Evolutionary conservation across 352 stramenopile genomes (phyloP).

Genomic region (Pythium insidiosum): DNA sequence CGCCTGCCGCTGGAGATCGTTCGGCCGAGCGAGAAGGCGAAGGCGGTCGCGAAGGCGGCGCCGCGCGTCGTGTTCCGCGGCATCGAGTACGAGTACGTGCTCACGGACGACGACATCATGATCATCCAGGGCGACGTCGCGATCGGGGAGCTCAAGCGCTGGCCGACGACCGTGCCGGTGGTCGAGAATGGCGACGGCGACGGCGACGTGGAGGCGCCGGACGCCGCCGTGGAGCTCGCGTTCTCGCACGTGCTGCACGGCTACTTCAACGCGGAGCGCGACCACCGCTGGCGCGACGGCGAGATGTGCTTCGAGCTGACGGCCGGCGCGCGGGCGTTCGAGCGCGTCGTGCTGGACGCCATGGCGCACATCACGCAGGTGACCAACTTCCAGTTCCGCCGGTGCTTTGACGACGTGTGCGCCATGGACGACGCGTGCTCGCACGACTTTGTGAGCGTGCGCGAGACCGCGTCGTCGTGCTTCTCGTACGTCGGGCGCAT

Average conservation of each 20-base stretch:
- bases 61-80: conserved; percentile 57
- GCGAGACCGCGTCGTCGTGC: conserved; percentile 44
- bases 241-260: conserved; percentile 43
- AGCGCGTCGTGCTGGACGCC: conserved; percentile 31
- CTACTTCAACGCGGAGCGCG: conserved; percentile 74
- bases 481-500: conserved; percentile 76
- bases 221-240: background rate
- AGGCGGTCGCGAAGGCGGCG: conserved; percentile 7
- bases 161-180: too few relatives aligned
- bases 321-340: conserved; percentile 26
- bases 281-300: conserved; percentile 60
- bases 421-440: conserved; percentile 28
- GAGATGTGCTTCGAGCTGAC: conserved; percentile 66
- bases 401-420: conserved; percentile 42
- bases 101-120: conserved; percentile 66
- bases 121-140: conserved; percentile 73
- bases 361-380: conserved; percentile 50
- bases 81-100: conserved; percentile 78
- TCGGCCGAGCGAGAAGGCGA: background rate
- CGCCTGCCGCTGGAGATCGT: conserved; percentile 62
- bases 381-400: conserved; percentile 58
- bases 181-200: background rate
- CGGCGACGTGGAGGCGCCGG: background rate
- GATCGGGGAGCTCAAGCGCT: conserved; percentile 37
- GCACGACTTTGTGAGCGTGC: conserved; percentile 59